Conservation (phyloP, 345 rosid species). For the Cardamine resedifolia region DNA sequence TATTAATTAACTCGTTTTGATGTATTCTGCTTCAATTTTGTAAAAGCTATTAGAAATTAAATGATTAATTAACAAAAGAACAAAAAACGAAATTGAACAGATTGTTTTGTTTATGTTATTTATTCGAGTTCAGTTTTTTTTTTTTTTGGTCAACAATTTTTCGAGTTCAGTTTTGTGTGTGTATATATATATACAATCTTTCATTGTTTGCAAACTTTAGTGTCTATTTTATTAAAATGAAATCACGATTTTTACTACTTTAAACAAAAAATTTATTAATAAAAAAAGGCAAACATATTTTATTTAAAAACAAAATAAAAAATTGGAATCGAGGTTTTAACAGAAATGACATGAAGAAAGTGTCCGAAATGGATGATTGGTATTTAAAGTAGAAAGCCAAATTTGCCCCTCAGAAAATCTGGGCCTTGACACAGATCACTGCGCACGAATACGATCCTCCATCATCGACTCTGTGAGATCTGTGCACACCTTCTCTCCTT, state of each 20-base stretch:
- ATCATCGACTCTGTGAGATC: constrained; percentile 27
- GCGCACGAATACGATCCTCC: constrained; percentile 13
- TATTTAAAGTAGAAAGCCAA: neutral
- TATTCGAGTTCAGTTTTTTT: no score
- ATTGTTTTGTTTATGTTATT: no score
- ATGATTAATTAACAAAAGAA: no score
- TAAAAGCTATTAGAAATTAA: no score
- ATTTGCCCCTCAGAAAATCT: constrained; percentile 11
- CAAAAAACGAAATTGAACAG: no score
- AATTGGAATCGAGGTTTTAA: neutral
- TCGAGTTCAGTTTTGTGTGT: no score
- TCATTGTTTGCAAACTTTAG: neutral
- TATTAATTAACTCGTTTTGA: neutral
- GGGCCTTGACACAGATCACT: constrained; percentile 13
- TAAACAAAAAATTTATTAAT: neutral
- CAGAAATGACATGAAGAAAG: neutral
- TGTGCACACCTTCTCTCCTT: neutral
- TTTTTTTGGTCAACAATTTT: no score
- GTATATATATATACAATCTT: no score
- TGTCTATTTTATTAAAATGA: neutral
- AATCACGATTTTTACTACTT: neutral
- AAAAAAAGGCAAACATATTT: neutral
- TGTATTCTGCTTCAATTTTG: no score
- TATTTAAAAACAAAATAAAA: no score
- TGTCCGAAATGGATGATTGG: neutral